Evolutionary conservation across 768 basidiomycete species (phyloP).

Genomic region (Tremella fuciformis): DNA sequence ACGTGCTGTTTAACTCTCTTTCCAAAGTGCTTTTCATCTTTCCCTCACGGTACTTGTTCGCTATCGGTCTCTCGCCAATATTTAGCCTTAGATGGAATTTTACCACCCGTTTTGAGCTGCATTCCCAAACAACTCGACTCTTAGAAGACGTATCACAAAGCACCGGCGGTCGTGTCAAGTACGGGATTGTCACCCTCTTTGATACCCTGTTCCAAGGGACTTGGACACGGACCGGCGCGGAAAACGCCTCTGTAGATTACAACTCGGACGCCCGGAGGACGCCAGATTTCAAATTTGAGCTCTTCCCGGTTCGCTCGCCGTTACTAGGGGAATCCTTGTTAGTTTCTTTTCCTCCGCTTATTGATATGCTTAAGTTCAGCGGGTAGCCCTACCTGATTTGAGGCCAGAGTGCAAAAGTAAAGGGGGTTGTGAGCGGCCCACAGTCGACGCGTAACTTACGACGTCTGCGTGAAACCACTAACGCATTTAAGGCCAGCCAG

Average conservation of each 20-base stretch:
- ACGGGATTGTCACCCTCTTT: conserved; percentile 56
- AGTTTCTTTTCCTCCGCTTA: conserved; percentile 89
- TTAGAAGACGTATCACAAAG: conserved; percentile 70
- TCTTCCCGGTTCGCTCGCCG: conserved; percentile 81
- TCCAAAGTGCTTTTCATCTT: conserved; percentile 79
- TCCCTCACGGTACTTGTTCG: conserved; percentile 79
- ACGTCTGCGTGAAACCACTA: conserved; percentile 56
- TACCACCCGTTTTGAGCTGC: conserved; percentile 79
- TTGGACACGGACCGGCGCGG: conserved; percentile 69
- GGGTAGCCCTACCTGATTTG: conserved; percentile 80
- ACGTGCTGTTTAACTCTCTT: conserved; percentile 77
- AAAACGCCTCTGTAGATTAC: conserved; percentile 76
- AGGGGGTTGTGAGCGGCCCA: conserved; percentile 57
- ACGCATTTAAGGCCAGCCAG: conserved; percentile 56
- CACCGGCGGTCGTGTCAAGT: conserved; percentile 62
- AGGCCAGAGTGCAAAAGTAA: conserved; percentile 57
- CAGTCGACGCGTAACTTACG: conserved; percentile 59
- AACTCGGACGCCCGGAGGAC: conserved; percentile 64
- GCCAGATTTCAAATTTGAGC: conserved; percentile 80
- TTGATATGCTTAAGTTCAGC: conserved; percentile 86
- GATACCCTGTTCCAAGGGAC: conserved; percentile 76
- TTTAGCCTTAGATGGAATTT: conserved; percentile 83
- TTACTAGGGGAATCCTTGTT: conserved; percentile 86
- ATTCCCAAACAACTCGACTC: conserved; percentile 84
- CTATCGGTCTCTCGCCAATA: conserved; percentile 78